Evolutionary conservation across 345 rosid genomes (phyloP), one percentile per base, ranked within the genome.

Genomic region (Trapa incisa): DNA sequence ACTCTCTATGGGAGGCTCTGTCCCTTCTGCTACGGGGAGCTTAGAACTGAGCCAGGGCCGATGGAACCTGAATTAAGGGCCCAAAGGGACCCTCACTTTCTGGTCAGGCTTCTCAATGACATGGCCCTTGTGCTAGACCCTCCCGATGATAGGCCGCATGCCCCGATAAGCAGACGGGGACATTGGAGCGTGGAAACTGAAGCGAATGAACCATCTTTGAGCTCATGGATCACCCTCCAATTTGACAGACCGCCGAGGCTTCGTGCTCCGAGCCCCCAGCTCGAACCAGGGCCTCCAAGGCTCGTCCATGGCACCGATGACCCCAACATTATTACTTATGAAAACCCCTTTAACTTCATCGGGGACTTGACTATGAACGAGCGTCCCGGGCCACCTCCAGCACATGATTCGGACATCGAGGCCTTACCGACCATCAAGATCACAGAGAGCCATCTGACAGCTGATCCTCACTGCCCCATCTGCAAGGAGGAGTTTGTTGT

Each of bases 401-500:
- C 87, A 0, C 38, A 75, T 0, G 66, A 29, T 58, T 72, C 83
- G 0, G 79, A 81, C 38, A 80, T 91, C 15, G 86, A 89, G 65
- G 82, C 86, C 50, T 58, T 89, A 71, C 82, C 78, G 14, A 68
- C 37, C 8, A 73, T 84, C 68, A 72, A 10, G 43, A 50, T 89
- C 13, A 37, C 82, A 0, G 77, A 74, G 58, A 42, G 69, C 12
- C 75, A 78, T 65, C 56, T 85, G 74, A 57, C 0, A 1, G 81
- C 48, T 32, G 84, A 77, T 66, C 62, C 38, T 60, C 77, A 70
- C 36, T 92, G 98, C 68, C 88, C 96, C 0, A 78, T 92, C 43
- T 92, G 96, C 73, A 89, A 89, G 66, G 96, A 92, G 1, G 88
- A 84, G 64, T 87, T 87, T 7, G 81, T 73, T 72, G 68, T 84